Evolutionary conservation across 768 basidiomycete species (phyloP).

Genomic region (Mycena belliarum): DNA sequence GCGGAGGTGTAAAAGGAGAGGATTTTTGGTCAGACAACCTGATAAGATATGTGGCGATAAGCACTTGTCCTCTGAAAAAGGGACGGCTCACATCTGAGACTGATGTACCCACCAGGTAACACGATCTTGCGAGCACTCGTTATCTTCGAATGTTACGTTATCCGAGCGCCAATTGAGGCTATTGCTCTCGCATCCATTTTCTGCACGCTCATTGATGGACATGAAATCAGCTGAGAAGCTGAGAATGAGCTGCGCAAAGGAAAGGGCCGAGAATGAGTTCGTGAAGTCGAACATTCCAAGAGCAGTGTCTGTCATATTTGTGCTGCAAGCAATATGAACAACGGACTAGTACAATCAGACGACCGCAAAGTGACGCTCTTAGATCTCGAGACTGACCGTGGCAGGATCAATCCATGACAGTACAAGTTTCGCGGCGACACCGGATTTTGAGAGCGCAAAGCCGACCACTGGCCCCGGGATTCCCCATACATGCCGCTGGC

Average conservation of each 20-base stretch:
- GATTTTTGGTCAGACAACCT: no score
- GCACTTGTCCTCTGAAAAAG: neutral
- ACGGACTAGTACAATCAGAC: no score
- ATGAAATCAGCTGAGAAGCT: neutral
- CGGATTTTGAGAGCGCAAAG: neutral
- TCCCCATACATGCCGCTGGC: conserved; percentile 5
- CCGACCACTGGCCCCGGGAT: neutral
- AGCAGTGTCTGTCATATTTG: no score
- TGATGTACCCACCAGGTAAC: no score
- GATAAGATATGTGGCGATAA: no score
- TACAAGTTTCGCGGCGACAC: neutral
- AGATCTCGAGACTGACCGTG: neutral
- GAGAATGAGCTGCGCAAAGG: conserved; percentile 1
- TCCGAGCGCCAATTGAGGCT: conserved; percentile 6
- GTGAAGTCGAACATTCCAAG: no score
- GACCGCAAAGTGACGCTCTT: neutral
- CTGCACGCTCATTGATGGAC: neutral
- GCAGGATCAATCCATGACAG: neutral
- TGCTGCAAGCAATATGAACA: no score
- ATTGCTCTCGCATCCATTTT: neutral
- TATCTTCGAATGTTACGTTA: neutral
- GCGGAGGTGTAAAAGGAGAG: no score
- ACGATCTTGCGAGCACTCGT: no score
- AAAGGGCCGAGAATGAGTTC: neutral
- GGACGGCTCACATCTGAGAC: no score